A percentile compares a stretch with the other conserved stretches of the same genome.
These are phyloP conservation scores for Trebouxiophyceae sp. DNA, from an alignment of 163 green algal genomes.

Conservation along the genomic window DNA sequence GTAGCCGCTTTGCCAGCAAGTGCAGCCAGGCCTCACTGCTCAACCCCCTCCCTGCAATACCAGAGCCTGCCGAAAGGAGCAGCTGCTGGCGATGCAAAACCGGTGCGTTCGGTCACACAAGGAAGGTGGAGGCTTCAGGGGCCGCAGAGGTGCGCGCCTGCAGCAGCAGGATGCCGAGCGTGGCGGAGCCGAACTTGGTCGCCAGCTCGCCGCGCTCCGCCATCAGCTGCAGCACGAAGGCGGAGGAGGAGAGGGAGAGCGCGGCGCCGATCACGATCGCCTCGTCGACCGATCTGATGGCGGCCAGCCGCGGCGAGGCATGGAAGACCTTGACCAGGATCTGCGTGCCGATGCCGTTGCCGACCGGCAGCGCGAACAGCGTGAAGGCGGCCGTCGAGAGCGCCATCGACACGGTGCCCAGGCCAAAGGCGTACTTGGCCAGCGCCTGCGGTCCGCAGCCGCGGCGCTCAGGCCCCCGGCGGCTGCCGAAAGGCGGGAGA, in stretches of 20 bases:
- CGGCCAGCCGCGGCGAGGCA: constrained; percentile 54
- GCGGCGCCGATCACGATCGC: constrained; percentile 89
- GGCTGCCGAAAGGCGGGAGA: too few species aligned
- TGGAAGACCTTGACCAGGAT: constrained; percentile 67
- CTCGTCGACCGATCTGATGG: constrained; percentile 80
- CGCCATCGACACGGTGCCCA: constrained; percentile 81
- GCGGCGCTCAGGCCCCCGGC: too few species aligned
- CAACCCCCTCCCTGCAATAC: too few species aligned
- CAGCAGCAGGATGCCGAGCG: constrained; percentile 92
- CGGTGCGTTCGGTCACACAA: too few species aligned
- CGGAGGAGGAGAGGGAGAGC: constrained; percentile 84
- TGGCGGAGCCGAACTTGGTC: constrained; percentile 78
- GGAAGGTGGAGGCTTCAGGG: too few species aligned
- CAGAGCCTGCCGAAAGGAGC: too few species aligned
- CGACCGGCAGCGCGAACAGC: constrained; percentile 66
- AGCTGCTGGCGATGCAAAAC: too few species aligned
- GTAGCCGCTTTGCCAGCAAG: too few species aligned
- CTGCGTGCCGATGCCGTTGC: constrained; percentile 68
- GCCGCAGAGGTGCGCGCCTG: constrained; percentile 51
- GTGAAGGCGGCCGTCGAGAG: constrained; percentile 70
- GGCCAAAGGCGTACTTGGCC: constrained; percentile 90
- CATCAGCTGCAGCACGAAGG: constrained; percentile 94
- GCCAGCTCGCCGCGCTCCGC: constrained; percentile 74
- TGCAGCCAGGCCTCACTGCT: too few species aligned
- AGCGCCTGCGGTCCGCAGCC: constrained; percentile 51